phyloP scores from a whole-genome alignment of 2,329 filamentous ascomycete species.

The Pochonia chlamydosporia region DNA sequence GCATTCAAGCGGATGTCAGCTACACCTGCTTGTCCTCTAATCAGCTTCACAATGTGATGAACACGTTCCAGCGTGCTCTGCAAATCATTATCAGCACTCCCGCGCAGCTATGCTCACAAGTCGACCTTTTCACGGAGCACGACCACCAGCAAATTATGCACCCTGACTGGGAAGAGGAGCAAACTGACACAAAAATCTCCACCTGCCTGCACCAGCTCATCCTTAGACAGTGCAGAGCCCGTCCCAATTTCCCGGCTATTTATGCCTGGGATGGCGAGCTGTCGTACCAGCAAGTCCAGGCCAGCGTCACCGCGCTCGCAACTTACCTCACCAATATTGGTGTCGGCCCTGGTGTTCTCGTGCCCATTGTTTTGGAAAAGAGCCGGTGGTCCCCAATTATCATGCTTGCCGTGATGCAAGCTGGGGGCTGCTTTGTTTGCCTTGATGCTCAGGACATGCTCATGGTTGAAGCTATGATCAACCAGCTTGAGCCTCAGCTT shows the following conservation, averaged over 20 bases:
- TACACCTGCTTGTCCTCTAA: slow-evolving; percentile 35
- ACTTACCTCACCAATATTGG: slow-evolving; percentile 45
- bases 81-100: slow-evolving; percentile 37
- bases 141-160: slow-evolving; percentile 49
- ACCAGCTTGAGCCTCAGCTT: slow-evolving; percentile 36
- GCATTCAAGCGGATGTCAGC: slow-evolving; percentile 37
- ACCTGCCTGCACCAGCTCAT: slow-evolving; percentile 41
- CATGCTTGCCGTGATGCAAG: slow-evolving; percentile 63
- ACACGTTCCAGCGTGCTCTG: slow-evolving; percentile 48
- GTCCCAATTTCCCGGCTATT: slow-evolving; percentile 34
- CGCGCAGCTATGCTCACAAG: slow-evolving; percentile 34
- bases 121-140: slow-evolving; percentile 49
- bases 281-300: slow-evolving; percentile 33
- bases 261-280: slow-evolving; percentile 40
- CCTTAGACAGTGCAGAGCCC: slow-evolving; percentile 30
- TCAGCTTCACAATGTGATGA: slow-evolving; percentile 42
- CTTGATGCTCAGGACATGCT: slow-evolving; percentile 39
- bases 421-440: slow-evolving; percentile 45
- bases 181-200: slow-evolving; percentile 31
- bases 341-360: slow-evolving; percentile 45
- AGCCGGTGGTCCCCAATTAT: slow-evolving; percentile 62
- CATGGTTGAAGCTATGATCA: slow-evolving; percentile 35
- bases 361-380: slow-evolving; percentile 66
- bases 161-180: slow-evolving; percentile 41
- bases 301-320: slow-evolving; percentile 31